Percentiles rank a stretch among this genome's conserved stretches.
Evolutionary conservation across 2,329 filamentous ascomycete species (phyloP).

Genomic region (Truncatella angustata): DNA sequence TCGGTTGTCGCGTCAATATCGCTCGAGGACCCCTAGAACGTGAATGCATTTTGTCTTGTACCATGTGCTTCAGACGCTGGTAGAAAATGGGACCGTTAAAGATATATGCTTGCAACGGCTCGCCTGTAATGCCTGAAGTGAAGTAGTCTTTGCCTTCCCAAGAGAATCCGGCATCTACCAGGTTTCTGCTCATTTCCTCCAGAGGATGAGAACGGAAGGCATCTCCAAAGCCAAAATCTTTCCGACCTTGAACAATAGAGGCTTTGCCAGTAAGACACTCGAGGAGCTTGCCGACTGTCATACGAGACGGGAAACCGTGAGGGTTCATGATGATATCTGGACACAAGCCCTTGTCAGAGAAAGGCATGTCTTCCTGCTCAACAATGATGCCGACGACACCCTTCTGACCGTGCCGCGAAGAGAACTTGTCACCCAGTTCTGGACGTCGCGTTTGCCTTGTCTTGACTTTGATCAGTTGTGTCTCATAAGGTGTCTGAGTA

Average conservation of each 20-base stretch:
- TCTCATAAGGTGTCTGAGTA: slow-evolving; percentile 83
- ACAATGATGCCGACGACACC: slow-evolving; percentile 96
- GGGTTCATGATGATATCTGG: slow-evolving; percentile 99
- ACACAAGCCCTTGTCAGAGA: slow-evolving; percentile 85
- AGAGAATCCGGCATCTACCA: slow-evolving; percentile 86
- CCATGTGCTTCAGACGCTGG: slow-evolving; percentile 99
- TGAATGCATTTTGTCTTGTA: slow-evolving; percentile 99
- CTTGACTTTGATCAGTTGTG: slow-evolving; percentile 86
- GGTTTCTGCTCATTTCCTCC: slow-evolving; percentile 81
- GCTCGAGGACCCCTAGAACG: slow-evolving; percentile 86
- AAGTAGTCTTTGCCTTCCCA: slow-evolving; percentile 98
- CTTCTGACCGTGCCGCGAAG: slow-evolving; percentile 96
- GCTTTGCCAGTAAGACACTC: slow-evolving; percentile 95
- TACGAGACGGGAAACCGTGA: slow-evolving; percentile 98
- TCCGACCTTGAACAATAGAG: slow-evolving; percentile 77
- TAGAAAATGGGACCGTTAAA: slow-evolving; percentile 99
- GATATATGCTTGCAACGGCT: slow-evolving; percentile 90
- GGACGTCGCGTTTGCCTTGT: slow-evolving; percentile 94
- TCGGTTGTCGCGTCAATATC: slow-evolving; percentile 91
- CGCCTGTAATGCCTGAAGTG: slow-evolving; percentile 91
- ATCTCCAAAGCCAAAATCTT: slow-evolving; percentile 82
- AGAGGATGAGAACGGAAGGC: slow-evolving; percentile 80
- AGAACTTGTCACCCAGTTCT: slow-evolving; percentile 97
- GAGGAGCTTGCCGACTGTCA: slow-evolving; percentile 98
- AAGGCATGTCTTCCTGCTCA: slow-evolving; percentile 95